These are phyloP conservation scores for Gryganskiella cystojenkinii DNA, from an alignment of 192 early-diverging fungal genomes.

Conservation along the genomic window DNA sequence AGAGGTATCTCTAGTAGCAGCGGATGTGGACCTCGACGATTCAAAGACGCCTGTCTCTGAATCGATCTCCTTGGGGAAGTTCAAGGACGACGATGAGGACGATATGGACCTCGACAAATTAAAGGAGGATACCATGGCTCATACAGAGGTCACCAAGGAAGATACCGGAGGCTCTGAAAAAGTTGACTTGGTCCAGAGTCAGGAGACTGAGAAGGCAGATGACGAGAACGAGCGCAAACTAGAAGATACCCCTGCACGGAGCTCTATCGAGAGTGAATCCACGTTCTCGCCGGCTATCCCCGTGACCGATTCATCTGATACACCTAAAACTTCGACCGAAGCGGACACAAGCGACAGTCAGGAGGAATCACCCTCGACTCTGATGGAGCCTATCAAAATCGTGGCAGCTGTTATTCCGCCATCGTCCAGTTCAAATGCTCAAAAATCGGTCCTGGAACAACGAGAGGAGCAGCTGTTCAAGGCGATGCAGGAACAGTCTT, in stretches of 20 bases:
- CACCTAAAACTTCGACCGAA: background rate
- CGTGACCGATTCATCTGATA: too few species aligned
- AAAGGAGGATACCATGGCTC: too few species aligned
- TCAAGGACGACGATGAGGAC: background rate
- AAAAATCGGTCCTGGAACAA: conserved; percentile 40
- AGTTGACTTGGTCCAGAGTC: too few species aligned
- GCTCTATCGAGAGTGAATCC: too few species aligned
- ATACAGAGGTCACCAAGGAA: too few species aligned
- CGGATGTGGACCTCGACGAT: too few species aligned
- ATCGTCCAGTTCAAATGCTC: conserved; percentile 6
- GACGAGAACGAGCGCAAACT: background rate
- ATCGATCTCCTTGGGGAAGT: too few species aligned
- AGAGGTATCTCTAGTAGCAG: too few species aligned
- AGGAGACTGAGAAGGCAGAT: too few species aligned
- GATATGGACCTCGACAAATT: background rate
- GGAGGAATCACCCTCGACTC: background rate
- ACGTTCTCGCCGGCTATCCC: too few species aligned
- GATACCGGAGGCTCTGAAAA: too few species aligned
- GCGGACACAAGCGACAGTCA: background rate
- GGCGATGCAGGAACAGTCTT: conserved; percentile 62
- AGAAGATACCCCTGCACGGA: too few species aligned
- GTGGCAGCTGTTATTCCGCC: background rate
- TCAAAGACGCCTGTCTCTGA: background rate
- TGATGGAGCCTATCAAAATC: background rate
- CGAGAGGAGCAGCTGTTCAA: conserved; percentile 60